Base-by-base conservation (phyloP, 495 filamentous ascomycete species). In the Corynascus novoguineensis region DNA sequence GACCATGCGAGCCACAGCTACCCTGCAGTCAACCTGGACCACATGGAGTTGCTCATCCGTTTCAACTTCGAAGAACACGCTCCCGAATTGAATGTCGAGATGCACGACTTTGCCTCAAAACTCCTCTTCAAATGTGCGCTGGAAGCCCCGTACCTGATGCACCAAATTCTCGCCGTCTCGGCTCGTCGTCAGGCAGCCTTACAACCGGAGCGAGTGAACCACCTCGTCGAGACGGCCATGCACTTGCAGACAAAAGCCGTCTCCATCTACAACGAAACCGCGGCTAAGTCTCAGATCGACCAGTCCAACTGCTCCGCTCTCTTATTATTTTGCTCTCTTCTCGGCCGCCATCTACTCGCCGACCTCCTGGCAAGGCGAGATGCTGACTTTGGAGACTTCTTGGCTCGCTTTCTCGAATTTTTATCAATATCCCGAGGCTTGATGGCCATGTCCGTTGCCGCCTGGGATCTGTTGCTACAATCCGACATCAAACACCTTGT, bases 1-100 rank as follows among this genome's bases (percentile, higher is more conserved):
- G 17, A 44, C 5, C 22, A 47, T 14, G 31, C 41, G 19, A 62
- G 15, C 51, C 58, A 24, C 12, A 42, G 12, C 22, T 45, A 55
- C 15, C 61, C 63, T 8, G 52, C 61, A 12, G 55, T 73, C 48
- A 74, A 74, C 55, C 21, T 71, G 21, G 55, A 50, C 29, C 71
- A 74, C 55, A 71, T 74, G 68, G 68, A 71, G 35, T 53, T 74
- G 19, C 56, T 74, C 17, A 56, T 74, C 44, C 64, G 68, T 49
- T 62, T 68, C 54, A 60, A 57, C 19, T 42, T 66, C 40, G 50
- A 60, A 24, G 50, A 67, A 21, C 60, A 65, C 24, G 60, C 64
- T 10, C 68, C 66, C 15, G 64, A 68, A 32, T 49, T 70, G 29
- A 58, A 64, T 45, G 51, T 60, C 15, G 45, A 56, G 25, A 35